Evolutionary conservation across 352 stramenopile genomes (phyloP).

Genomic region (Globisporangium polare): DNA sequence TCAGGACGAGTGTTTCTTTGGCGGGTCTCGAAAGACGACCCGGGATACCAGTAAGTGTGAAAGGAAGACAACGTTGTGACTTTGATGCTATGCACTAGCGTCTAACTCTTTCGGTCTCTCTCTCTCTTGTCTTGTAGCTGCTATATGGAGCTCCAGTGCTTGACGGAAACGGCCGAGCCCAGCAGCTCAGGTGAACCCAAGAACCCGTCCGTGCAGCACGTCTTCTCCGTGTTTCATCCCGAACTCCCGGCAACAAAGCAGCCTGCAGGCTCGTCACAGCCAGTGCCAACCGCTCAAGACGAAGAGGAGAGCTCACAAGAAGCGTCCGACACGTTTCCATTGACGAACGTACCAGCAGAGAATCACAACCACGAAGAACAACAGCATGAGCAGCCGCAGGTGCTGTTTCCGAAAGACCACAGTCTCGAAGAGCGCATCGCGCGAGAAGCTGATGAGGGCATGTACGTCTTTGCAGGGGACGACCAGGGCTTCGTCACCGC

Average conservation of each 20-base stretch:
- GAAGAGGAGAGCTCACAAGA: background rate
- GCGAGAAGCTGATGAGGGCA: constrained; percentile 18
- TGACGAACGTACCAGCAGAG: constrained; percentile 6
- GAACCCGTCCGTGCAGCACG: constrained; percentile 7
- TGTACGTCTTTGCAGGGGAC: constrained; percentile 42
- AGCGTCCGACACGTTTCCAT: constrained; percentile 4
- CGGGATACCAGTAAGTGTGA: constrained; percentile 13
- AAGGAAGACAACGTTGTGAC: background rate
- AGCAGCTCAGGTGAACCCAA: background rate
- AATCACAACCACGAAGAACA: background rate
- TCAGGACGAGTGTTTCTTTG: constrained; percentile 47
- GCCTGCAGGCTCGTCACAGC: background rate
- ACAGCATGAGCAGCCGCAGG: constrained; percentile 16
- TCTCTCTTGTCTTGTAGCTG: constrained; percentile 2
- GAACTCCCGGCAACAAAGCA: background rate
- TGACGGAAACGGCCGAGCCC: background rate
- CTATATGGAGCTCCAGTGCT: constrained; percentile 10
- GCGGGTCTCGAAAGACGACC: constrained; percentile 15
- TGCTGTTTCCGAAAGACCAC: constrained; percentile 17
- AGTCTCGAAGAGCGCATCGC: constrained; percentile 27
- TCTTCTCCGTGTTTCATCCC: background rate
- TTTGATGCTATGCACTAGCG: background rate
- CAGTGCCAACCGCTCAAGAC: background rate
- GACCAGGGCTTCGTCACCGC: constrained; percentile 36
- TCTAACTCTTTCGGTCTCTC: background rate